Evolutionary conservation across 2,329 filamentous ascomycete species (phyloP).

Genomic region (Penicillium thymicola): DNA sequence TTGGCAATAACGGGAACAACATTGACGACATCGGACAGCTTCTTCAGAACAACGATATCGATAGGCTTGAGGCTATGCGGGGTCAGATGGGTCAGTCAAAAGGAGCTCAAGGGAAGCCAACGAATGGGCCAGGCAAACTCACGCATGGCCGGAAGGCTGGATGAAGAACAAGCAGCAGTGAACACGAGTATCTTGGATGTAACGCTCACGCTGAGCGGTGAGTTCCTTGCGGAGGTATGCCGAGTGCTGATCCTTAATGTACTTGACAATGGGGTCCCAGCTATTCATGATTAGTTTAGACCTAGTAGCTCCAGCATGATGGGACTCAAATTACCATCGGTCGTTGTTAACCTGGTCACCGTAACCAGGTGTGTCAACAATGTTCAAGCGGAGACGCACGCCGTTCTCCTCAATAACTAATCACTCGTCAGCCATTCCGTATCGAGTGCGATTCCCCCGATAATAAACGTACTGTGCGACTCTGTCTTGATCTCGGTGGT

Average conservation of each 20-base stretch:
- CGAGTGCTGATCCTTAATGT: conserved; percentile 99
- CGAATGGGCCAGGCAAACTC: conserved; percentile 21
- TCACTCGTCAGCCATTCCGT: conserved; percentile 16
- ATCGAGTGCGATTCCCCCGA: background rate
- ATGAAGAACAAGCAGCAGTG: conserved; percentile 99
- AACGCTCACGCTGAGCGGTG: conserved; percentile 96
- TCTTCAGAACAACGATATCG: conserved; percentile 99
- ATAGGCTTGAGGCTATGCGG: conserved; percentile 76
- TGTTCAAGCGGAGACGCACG: conserved; percentile 94
- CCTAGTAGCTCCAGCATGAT: background rate
- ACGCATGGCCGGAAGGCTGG: conserved; percentile 92
- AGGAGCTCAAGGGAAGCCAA: background rate
- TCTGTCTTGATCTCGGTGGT: conserved; percentile 98
- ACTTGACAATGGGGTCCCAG: conserved; percentile 99
- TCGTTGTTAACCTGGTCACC: conserved; percentile 99
- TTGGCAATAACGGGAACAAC: conserved; percentile 99
- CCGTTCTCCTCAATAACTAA: conserved; percentile 96
- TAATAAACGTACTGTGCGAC: conserved; percentile 66
- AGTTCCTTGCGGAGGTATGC: conserved; percentile 99
- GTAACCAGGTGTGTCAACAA: conserved; percentile 97
- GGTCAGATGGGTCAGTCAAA: background rate
- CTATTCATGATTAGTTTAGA: conserved; percentile 33
- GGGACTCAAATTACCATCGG: conserved; percentile 61
- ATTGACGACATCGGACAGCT: conserved; percentile 98
- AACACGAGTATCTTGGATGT: conserved; percentile 98